Evolutionary conservation across 805 yeast species (phyloP), one percentile per base, ranked within the genome.

Genomic region (Brettanomyces custersianus): DNA sequence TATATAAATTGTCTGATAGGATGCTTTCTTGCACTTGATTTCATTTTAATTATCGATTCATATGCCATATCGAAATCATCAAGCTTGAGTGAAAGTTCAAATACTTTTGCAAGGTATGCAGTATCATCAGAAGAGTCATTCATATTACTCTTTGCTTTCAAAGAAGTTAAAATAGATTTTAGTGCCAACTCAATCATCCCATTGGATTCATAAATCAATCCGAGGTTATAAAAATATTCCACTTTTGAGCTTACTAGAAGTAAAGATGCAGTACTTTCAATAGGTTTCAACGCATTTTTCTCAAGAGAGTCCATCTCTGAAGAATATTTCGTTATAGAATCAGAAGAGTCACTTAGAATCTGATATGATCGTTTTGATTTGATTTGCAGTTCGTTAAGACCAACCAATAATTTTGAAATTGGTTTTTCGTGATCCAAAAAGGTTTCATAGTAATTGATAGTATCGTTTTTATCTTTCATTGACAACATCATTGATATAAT

Each of bases 151-250:
- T 43, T 49, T 25, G 47, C 40, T 10, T 48, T 36, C 4, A 52
- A 37, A 3, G 59, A 40, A 21, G 49, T 40, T 20, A 55, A 38
- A 1, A 52, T 47, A 26, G 70, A 54, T 39, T 55, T 51, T 23
- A 66, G 49, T 0, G 74, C 69, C 12, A 50, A 42, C 12, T 46
- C 40, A 37, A 57, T 60, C 4, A 46, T 41, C 3, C 48, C 46
- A 20, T 48, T 43, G 17, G 57, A 48, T 29, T 58, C 52, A 43
- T 66, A 67, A 29, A 68, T 25, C 4, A 53, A 45, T 8, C 71
- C 48, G 25, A 66, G 41, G 25, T 61, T 63, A 32, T 57, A 52
- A 44, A 56, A 65, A 41, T 60, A 69, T 32, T 55, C 59, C 12
- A 59, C 47, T 24, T 56, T 39, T 5, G 64, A 53, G 6, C 56